A percentile compares a stretch with the other conserved stretches of the same genome.
phyloP scores from a whole-genome alignment of 1,284 basidiomycete genomes.

The Leccinum pallidistipes region DNA sequence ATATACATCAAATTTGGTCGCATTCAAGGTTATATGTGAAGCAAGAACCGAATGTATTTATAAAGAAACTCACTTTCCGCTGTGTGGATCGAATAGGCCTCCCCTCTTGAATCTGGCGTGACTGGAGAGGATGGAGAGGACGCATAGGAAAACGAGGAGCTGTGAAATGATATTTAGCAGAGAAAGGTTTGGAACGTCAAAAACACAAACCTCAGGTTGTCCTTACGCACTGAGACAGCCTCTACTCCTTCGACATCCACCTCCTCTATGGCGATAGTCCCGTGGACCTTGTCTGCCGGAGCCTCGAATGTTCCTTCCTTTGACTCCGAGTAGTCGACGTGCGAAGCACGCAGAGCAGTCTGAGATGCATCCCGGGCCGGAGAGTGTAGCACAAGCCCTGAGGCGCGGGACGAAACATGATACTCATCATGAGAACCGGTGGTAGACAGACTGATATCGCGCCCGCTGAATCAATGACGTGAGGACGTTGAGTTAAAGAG shows the following conservation, averaged over 20 bases:
- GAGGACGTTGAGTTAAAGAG: not conserved
- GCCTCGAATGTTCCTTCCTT: too few relatives aligned
- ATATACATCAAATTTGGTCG: not conserved
- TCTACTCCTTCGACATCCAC: not conserved
- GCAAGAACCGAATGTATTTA: not conserved
- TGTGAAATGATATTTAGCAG: constrained; percentile 6
- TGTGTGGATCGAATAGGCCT: not conserved
- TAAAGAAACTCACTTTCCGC: constrained; percentile 2
- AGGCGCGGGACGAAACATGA: not conserved
- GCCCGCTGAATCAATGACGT: constrained; percentile 5
- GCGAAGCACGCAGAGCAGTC: not conserved
- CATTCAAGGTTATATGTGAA: not conserved
- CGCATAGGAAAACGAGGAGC: not conserved
- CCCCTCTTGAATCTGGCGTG: not conserved
- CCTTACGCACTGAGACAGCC: not conserved
- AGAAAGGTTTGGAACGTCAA: not conserved
- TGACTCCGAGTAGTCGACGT: not conserved
- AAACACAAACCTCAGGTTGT: constrained; percentile 3
- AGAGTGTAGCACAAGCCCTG: not conserved
- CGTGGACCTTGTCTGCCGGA: not conserved
- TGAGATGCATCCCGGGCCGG: not conserved
- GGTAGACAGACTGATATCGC: not conserved
- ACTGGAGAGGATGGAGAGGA: not conserved
- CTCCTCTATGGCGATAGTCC: not conserved
- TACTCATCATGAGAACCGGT: not conserved